Conservation (phyloP, 2,329 filamentous ascomycete genomes). For the Colletotrichum eremochloae region DNA sequence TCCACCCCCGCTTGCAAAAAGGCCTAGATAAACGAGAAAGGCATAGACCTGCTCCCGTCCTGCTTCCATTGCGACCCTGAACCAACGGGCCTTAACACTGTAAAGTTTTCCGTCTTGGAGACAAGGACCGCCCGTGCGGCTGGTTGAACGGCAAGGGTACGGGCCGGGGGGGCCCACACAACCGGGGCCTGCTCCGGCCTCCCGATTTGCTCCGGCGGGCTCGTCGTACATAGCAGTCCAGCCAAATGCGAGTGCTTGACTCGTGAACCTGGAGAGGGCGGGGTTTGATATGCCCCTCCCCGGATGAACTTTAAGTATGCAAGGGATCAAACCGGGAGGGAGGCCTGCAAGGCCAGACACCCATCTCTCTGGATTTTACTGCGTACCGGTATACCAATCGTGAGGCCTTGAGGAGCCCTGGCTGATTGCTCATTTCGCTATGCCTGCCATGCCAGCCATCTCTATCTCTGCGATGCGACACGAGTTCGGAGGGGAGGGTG, state of each 20-base stretch:
- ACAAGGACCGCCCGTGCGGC: not conserved
- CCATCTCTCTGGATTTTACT: not conserved
- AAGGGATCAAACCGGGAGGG: not conserved
- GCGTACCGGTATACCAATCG: not conserved
- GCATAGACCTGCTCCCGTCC: not conserved
- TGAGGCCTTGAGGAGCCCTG: not conserved
- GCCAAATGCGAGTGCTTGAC: constrained; percentile 12
- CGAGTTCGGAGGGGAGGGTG: not conserved
- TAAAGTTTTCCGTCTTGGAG: not conserved
- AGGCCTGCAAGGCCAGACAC: not conserved
- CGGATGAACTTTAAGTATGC: not conserved
- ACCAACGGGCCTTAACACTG: not conserved
- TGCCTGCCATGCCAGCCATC: not conserved
- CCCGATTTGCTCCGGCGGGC: constrained; percentile 11
- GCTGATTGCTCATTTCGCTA: not conserved
- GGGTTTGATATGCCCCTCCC: constrained; percentile 3
- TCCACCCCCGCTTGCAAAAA: not conserved
- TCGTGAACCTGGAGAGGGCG: constrained; percentile 21
- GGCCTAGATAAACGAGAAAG: not conserved
- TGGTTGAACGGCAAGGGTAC: constrained; percentile 3
- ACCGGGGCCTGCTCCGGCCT: constrained; percentile 7
- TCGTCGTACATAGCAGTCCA: not conserved
- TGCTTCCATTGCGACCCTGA: constrained; percentile 2
- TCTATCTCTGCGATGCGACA: not conserved
- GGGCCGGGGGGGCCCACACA: constrained; percentile 9